Evolutionary conservation across 106 monocot species (phyloP).

Genomic region (Dendrobium huoshanense): DNA sequence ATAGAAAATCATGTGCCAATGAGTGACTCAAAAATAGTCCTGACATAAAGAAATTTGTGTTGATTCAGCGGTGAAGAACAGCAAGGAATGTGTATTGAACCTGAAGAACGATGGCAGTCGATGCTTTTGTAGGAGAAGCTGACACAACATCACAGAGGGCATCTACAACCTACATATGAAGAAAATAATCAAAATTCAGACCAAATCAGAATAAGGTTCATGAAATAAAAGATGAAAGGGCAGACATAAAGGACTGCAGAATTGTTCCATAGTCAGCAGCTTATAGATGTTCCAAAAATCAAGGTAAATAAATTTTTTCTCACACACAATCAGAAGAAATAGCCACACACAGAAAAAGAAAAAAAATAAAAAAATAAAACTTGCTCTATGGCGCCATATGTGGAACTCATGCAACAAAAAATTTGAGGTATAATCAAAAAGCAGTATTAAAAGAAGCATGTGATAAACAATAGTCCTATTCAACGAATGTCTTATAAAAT

Average conservation of each 20-base stretch:
- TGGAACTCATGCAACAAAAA: neutral
- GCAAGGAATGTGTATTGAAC: conserved; percentile 27
- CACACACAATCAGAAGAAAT: neutral
- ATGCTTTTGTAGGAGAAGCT: conserved; percentile 93
- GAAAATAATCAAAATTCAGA: neutral
- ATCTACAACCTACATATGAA: conserved; percentile 71
- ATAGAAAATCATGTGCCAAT: conserved; percentile 6
- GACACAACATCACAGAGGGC: conserved; percentile 90
- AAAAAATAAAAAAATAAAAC: neutral
- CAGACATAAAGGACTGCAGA: neutral
- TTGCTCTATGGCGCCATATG: neutral
- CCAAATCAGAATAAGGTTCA: neutral
- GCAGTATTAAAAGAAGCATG: too few species aligned
- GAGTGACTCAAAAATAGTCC: conserved; percentile 16
- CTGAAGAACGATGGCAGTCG: conserved; percentile 93
- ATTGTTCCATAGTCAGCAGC: neutral
- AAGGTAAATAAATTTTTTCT: neutral
- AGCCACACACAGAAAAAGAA: neutral
- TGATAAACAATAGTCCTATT: too few species aligned
- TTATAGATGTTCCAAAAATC: neutral
- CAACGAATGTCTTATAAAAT: too few species aligned
- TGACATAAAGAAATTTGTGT: neutral
- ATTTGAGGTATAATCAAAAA: too few species aligned
- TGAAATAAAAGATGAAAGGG: neutral
- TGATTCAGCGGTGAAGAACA: neutral